Evolutionary conservation across 1,284 basidiomycete genomes (phyloP), one percentile per base, ranked within the genome.

Genomic region (Schizopora paradoxa): DNA sequence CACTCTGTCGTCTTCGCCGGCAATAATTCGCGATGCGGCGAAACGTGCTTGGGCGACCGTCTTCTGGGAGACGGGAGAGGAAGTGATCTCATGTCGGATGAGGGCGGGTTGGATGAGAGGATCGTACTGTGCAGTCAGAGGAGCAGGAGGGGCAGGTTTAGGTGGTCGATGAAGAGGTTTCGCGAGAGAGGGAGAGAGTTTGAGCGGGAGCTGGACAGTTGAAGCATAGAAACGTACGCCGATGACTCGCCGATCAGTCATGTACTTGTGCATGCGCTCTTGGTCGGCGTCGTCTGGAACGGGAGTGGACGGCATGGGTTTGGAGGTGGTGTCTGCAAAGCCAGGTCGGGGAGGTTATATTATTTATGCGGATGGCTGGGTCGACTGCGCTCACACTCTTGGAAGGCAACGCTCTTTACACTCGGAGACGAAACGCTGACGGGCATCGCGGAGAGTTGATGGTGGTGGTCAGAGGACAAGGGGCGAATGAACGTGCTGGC

Each of bases 101-200:
- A 96, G 74, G 0, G 87, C 87, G 14, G 93, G 93, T 58, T 93
- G 89, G 53, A 95, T 82, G 32, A 97, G 79, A 6, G 93, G 93
- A 59, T 96, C 92, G 65, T 95, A 95, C 87, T 90, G 61, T n/a
- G 41, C 16, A 23, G 31, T 40, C 28, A 45, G 45, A 45, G 46
- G 33, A 11, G 43, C 18, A 28, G 36, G 43, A 39, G 44, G 43
- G 37, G 39, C 37, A 38, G 43, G 27, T 14, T 26, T n/a, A n/a
- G n/a, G 48, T 32, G 40, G 46, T 33, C 21, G 46, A 21, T 38
- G 46, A 43, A 51, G 34, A 49, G 36, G 48, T 48, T 45, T 28
- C 42, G 13, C 14, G 36, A 35, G 32, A 47, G 46, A 19, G 37
- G 28, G 37, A 33, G 33, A 47, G 42, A 27, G 7, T 29, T 19